A percentile compares a stretch with the other conserved stretches of the same genome.
Evolutionary conservation across 768 basidiomycete species (phyloP).

Genomic region (Mrakia hoshinonis): DNA sequence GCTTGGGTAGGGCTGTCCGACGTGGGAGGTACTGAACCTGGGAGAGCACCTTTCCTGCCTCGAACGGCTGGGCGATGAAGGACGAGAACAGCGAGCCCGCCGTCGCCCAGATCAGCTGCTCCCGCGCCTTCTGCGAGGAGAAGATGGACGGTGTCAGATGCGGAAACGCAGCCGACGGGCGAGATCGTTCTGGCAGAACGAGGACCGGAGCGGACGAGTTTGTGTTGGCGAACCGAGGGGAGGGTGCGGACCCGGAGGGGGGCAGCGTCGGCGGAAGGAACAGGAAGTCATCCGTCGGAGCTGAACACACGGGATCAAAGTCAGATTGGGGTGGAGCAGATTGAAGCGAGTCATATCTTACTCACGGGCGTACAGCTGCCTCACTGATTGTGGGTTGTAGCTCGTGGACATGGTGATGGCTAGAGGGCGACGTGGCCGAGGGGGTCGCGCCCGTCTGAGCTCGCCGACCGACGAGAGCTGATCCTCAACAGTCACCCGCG

Average conservation of each 20-base stretch:
- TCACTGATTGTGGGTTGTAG: slow-evolving; percentile 9
- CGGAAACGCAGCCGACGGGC: neutral
- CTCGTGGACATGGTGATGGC: too few species aligned
- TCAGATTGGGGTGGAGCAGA: neutral
- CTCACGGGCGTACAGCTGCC: slow-evolving; percentile 28
- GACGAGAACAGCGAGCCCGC: slow-evolving; percentile 13
- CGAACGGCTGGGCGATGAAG: slow-evolving; percentile 22
- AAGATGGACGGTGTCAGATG: neutral
- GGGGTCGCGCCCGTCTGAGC: too few species aligned
- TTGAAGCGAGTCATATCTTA: neutral
- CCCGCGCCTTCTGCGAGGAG: neutral
- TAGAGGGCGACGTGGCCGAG: too few species aligned
- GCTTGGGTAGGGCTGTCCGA: neutral
- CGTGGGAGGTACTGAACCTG: slow-evolving; percentile 20
- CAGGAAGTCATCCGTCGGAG: slow-evolving; percentile 29
- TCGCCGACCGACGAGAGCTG: too few species aligned
- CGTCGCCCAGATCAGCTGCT: slow-evolving; percentile 10
- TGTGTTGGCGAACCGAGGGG: neutral
- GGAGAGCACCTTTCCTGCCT: slow-evolving; percentile 22
- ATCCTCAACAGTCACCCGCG: too few species aligned
- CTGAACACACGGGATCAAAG: neutral
- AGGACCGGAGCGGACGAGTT: slow-evolving; percentile 8
- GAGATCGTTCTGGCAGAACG: slow-evolving; percentile 24
- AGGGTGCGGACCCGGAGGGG: neutral
- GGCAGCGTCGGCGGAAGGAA: slow-evolving; percentile 27